Conservation (phyloP, 495 filamentous ascomycete genomes). For the Neurospora discreta region DNA sequence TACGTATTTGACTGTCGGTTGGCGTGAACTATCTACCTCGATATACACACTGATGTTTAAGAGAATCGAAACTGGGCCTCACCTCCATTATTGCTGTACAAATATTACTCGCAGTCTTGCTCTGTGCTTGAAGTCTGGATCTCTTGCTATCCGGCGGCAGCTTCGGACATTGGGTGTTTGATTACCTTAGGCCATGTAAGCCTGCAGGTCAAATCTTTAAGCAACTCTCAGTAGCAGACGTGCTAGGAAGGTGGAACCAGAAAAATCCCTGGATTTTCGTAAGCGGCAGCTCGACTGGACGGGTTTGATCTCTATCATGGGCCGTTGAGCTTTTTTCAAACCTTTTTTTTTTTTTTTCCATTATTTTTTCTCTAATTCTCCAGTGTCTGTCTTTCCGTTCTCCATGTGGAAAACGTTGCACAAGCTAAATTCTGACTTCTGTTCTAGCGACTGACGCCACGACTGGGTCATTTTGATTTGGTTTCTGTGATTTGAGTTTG, state of each 20-base stretch:
- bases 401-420: no score
- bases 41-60: neutral
- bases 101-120: neutral
- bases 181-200: no score
- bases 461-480: neutral
- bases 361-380: no score
- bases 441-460: neutral
- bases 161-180: neutral
- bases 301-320: neutral
- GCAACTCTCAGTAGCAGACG: no score
- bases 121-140: neutral
- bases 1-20: neutral
- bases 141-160: neutral
- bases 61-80: neutral
- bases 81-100: neutral
- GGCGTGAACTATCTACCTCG: neutral
- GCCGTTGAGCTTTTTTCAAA: neutral
- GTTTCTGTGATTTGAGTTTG: neutral
- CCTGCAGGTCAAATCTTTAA: no score
- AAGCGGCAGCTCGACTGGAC: neutral
- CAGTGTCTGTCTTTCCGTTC: no score
- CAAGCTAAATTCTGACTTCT: no score
- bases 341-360: no score
- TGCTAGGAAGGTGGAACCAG: neutral
- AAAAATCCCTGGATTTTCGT: neutral